Conservation (phyloP, 495 filamentous ascomycete species). For the Lophiostoma macrostomum region DNA sequence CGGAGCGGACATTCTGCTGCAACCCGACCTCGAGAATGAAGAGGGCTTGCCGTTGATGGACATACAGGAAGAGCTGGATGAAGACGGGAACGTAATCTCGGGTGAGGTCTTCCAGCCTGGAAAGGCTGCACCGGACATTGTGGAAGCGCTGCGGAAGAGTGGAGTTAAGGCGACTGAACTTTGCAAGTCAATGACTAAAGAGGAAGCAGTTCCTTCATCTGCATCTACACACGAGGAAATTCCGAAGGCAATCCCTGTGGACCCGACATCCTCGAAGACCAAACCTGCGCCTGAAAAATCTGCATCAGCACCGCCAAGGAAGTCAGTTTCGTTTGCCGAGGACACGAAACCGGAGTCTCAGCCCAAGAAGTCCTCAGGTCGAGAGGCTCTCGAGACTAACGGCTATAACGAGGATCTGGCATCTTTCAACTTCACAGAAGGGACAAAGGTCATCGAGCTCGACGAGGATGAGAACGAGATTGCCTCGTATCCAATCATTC, state of each 20-base stretch:
- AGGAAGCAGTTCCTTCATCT: too few relatives aligned
- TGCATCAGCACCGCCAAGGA: slow-evolving; percentile 15
- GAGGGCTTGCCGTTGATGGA: slow-evolving; percentile 75
- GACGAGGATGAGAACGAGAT: slow-evolving; percentile 40
- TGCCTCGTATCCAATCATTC: slow-evolving; percentile 38
- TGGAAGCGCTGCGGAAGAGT: slow-evolving; percentile 67
- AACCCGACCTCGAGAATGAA: slow-evolving; percentile 50
- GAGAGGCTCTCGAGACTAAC: not conserved
- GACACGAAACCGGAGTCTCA: slow-evolving; percentile 51
- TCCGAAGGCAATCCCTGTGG: too few relatives aligned
- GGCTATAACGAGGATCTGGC: slow-evolving; percentile 27
- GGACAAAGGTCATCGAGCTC: slow-evolving; percentile 36
- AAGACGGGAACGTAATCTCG: slow-evolving; percentile 78
- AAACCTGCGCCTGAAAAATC: not conserved
- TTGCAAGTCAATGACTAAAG: not conserved
- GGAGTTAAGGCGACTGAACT: slow-evolving; percentile 55
- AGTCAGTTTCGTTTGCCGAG: slow-evolving; percentile 49
- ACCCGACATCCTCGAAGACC: not conserved
- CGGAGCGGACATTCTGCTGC: slow-evolving; percentile 41
- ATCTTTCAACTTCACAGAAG: slow-evolving; percentile 30
- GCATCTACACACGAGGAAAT: too few relatives aligned
- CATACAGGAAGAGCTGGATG: slow-evolving; percentile 88
- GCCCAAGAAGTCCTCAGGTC: not conserved
- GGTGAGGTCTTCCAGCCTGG: slow-evolving; percentile 56
- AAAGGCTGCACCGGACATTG: slow-evolving; percentile 57